phyloP scores from a whole-genome alignment of 106 monocot genomes.

The Dendrobium chrysotoxum region DNA sequence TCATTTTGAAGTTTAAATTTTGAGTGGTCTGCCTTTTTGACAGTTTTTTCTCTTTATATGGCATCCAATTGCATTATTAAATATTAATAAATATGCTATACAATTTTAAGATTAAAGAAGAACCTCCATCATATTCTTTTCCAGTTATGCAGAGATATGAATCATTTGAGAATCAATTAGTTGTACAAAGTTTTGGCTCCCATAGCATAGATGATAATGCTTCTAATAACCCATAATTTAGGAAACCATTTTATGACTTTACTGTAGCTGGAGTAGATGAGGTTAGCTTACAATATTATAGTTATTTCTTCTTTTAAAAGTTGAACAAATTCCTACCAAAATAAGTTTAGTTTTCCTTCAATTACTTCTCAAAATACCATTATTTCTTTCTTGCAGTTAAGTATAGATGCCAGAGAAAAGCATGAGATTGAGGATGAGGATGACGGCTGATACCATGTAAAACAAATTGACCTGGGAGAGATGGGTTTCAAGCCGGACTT shows the following conservation, averaged over 20 bases:
- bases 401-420: constrained; percentile 78
- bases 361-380: neutral
- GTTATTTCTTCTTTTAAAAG: neutral
- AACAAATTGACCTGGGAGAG: constrained; percentile 90
- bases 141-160: constrained; percentile 56
- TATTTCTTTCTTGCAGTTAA: constrained; percentile 50
- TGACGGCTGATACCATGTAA: constrained; percentile 98
- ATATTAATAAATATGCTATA: neutral
- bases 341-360: neutral
- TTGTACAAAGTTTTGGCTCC: constrained; percentile 59
- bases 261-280: constrained; percentile 97
- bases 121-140: constrained; percentile 69
- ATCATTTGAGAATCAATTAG: constrained; percentile 87
- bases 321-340: neutral
- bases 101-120: constrained; percentile 65
- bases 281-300: constrained; percentile 26
- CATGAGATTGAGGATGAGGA: constrained; percentile 95
- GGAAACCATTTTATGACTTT: constrained; percentile 93
- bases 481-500: constrained; percentile 82
- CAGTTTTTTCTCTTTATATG: constrained; percentile 10
- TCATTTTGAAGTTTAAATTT: constrained; percentile 27
- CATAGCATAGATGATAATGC: constrained; percentile 34
- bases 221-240: constrained; percentile 61
- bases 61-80: neutral
- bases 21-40: constrained; percentile 45